Evolutionary conservation across 306 rosid genomes (phyloP), one percentile per base, ranked within the genome.

Genomic region (Hippophae gyantsensis): DNA sequence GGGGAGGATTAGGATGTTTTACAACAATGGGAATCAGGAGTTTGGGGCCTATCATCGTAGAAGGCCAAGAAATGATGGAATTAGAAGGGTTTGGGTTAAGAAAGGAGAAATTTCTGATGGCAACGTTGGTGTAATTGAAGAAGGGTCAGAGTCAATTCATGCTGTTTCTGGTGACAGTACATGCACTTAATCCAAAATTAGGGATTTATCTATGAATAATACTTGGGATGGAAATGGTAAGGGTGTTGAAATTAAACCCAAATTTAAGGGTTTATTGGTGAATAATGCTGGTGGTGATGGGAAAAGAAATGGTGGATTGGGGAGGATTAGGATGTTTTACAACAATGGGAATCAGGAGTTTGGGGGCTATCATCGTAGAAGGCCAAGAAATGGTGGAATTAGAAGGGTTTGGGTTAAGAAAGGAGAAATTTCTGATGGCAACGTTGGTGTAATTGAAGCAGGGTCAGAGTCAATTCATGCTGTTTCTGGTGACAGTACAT

Each of bases 331-430:
- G 1, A 25, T 32, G 6, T 68, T 63, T 61, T 32, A 43, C 44
- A 3, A 48, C 55, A 14, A 9, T 53, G 47, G 65, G 61, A 25
- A 40, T 44, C 10, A 73, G 59, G 53, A 54, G n/a, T 10, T 26
- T 18, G 10, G 67, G 67, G 52, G 43, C 43, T 6, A 5, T 47
- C 55, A 10, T 3, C 5, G 0, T 47, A 47, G 10, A 5, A 60
- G 38, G 11, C 66, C 1, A 65, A 68, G 38, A 25, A 56, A 57
- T 9, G 43, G 27, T 26, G 48, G 51, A 40, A 65, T 54, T 18
- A 18, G 18, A 18, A 18, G 18, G 79, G 68, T 77, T 64, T 88
- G 96, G 96, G 81, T 82, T 26, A 80, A 59, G 69, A 88, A 85
- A 58, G 74, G 67, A 43, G 86, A 68, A 71, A 48, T 43, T 25